Percentiles rank a stretch among this genome's conserved stretches.
Conservation (phyloP, 345 rosid species). For the Balakata baccata region DNA sequence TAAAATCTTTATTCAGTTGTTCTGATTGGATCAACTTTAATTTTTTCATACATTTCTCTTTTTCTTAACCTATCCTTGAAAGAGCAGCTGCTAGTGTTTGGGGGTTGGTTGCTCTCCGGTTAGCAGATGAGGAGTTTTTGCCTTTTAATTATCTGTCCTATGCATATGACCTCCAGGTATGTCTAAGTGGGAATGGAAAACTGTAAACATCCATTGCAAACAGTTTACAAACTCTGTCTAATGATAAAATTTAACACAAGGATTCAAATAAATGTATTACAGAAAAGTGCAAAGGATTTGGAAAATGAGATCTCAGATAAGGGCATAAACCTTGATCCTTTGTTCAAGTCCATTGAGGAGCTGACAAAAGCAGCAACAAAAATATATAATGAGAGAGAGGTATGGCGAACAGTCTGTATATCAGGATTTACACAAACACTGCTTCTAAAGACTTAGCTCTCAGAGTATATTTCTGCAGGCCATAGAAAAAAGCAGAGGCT, state of each 20-base stretch:
- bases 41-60: neutral
- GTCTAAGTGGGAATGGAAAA: slow-evolving; percentile 9
- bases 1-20: neutral
- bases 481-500: slow-evolving; percentile 34
- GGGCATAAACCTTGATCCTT: slow-evolving; percentile 40
- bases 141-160: slow-evolving; percentile 68
- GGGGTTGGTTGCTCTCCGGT: slow-evolving; percentile 69
- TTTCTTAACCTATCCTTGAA: neutral
- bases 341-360: slow-evolving; percentile 56
- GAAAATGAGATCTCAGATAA: slow-evolving; percentile 41
- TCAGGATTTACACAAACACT: slow-evolving; percentile 10
- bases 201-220: slow-evolving; percentile 1
- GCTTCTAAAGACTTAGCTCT: slow-evolving; percentile 2
- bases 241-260: slow-evolving; percentile 5
- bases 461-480: slow-evolving; percentile 29
- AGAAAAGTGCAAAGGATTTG: slow-evolving; percentile 54
- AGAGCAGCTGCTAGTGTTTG: slow-evolving; percentile 59
- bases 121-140: slow-evolving; percentile 73
- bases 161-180: slow-evolving; percentile 67
- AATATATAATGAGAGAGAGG: slow-evolving; percentile 52
- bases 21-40: neutral
- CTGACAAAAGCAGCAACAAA: slow-evolving; percentile 50
- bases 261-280: slow-evolving; percentile 17
- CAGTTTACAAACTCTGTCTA: neutral
- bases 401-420: slow-evolving; percentile 15